phyloP scores from a whole-genome alignment of 2,329 filamentous ascomycete species.

The Xylariaceae sp. region DNA sequence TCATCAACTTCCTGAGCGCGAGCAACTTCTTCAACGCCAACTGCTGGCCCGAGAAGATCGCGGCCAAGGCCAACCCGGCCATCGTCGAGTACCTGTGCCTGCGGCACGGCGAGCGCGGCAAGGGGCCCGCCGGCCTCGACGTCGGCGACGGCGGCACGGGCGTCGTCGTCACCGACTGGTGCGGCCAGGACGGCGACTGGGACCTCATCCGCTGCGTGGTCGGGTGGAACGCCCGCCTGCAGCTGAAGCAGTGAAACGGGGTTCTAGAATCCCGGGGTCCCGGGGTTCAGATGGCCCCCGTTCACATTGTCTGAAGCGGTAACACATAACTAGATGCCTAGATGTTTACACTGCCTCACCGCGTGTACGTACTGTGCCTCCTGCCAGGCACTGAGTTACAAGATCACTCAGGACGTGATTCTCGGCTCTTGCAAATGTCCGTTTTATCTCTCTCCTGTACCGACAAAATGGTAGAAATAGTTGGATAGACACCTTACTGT shows the following conservation, averaged over 20 bases:
- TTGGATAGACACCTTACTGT: no score
- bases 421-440: no score
- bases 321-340: no score
- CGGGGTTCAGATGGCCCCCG: no score
- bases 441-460: no score
- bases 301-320: no score
- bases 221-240: conserved; percentile 74
- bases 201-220: conserved; percentile 81
- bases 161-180: conserved; percentile 89
- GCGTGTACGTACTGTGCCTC: no score
- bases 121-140: conserved; percentile 40
- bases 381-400: no score
- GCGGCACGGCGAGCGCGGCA: conserved; percentile 44
- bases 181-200: conserved; percentile 82
- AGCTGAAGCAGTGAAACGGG: conserved; percentile 37
- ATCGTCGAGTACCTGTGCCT: conserved; percentile 56
- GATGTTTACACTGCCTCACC: no score
- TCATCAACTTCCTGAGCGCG: conserved; percentile 82
- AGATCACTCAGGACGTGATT: no score
- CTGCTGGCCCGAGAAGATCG: conserved; percentile 92
- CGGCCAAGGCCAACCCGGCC: conserved; percentile 77
- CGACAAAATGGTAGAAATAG: no score
- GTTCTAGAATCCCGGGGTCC: no score
- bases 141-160: conserved; percentile 72
- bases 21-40: conserved; percentile 90